phyloP scores from a whole-genome alignment of 495 filamentous ascomycete genomes.

The Aspergillus kassunensis region DNA sequence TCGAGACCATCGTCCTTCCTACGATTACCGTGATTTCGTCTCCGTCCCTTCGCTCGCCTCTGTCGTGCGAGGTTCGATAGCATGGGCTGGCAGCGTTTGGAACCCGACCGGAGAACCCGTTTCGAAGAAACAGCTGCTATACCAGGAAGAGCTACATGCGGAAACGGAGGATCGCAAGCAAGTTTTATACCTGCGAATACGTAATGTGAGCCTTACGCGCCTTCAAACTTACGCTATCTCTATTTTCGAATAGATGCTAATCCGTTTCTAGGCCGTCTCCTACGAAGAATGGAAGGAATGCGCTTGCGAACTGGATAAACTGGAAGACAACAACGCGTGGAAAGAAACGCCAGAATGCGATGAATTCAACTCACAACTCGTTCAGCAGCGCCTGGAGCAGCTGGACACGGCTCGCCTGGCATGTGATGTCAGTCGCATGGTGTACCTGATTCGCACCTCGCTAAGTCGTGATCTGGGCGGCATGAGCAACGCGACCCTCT shows the following conservation, averaged over 20 bases:
- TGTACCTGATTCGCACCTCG: conserved; percentile 75
- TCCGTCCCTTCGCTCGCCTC: conserved; percentile 37
- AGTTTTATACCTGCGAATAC: conserved; percentile 58
- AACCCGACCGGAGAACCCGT: conserved; percentile 53
- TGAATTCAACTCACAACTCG: conserved; percentile 67
- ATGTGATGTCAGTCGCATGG: conserved; percentile 71
- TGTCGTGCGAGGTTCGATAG: conserved; percentile 31
- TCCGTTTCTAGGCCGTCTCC: conserved; percentile 50
- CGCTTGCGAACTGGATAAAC: conserved; percentile 73
- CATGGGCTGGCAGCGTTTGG: conserved; percentile 47
- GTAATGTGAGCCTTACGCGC: conserved; percentile 43
- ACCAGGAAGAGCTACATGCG: conserved; percentile 44
- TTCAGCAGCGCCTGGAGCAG: conserved; percentile 63
- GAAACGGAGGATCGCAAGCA: conserved; percentile 57
- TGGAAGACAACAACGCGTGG: conserved; percentile 82
- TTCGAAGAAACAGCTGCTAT: conserved; percentile 41
- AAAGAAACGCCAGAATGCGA: conserved; percentile 60
- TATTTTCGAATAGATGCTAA: neutral
- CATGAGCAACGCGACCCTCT: conserved; percentile 80
- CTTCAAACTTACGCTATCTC: neutral
- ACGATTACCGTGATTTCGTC: conserved; percentile 21
- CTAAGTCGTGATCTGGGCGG: conserved; percentile 77
- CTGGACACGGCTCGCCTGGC: conserved; percentile 71
- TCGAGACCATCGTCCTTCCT: neutral
- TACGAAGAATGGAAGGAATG: conserved; percentile 58